phyloP scores from a whole-genome alignment of 257 asterid genomes.

The Leonotis leonurus region DNA sequence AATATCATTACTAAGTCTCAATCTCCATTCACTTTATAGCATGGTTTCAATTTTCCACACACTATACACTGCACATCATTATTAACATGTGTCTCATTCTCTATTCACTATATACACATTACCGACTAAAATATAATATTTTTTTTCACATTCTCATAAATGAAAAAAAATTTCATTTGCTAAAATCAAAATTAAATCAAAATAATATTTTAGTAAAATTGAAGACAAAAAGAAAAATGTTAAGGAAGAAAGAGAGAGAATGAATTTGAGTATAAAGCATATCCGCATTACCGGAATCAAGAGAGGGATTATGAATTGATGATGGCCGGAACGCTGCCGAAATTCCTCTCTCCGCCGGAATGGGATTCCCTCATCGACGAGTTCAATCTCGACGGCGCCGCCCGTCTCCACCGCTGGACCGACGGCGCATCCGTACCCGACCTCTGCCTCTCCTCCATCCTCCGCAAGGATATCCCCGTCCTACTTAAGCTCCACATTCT shows the following conservation, averaged over 20 bases:
- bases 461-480: conserved; percentile 60
- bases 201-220: not conserved
- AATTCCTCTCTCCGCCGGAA: conserved; percentile 55
- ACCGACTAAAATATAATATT: no score
- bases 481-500: conserved; percentile 65
- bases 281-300: not conserved
- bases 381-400: conserved; percentile 53
- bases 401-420: conserved; percentile 41
- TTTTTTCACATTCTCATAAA: no score
- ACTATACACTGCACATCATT: no score
- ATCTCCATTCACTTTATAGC: no score
- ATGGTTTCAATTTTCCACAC: no score
- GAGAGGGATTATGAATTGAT: conserved; percentile 16
- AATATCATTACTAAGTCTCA: no score
- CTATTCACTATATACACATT: no score
- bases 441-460: conserved; percentile 56
- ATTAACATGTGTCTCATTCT: no score
- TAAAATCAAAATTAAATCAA: no score
- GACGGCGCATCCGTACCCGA: conserved; percentile 38
- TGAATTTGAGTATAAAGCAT: no score
- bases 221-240: not conserved
- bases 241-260: not conserved
- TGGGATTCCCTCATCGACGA: conserved; percentile 87
- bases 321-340: conserved; percentile 45
- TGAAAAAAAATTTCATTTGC: no score